These are phyloP conservation scores for Martiniozyma abietophila DNA, from an alignment of 805 yeast genomes.

Conservation along the genomic window DNA sequence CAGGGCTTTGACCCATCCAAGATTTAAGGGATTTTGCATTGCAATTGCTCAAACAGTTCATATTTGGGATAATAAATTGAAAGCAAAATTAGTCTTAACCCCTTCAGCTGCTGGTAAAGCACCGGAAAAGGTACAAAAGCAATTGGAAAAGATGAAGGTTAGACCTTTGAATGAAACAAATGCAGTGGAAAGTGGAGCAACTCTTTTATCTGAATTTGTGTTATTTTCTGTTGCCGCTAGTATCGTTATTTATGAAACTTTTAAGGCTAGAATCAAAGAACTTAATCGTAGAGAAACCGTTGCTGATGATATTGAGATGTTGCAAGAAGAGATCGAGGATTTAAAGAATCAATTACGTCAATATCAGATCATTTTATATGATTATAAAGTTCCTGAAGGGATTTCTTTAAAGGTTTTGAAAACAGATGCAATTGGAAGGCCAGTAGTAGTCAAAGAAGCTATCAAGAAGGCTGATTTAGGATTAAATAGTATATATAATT, in stretches of 20 bases:
- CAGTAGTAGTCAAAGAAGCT: too few species aligned
- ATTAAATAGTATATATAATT: too few species aligned
- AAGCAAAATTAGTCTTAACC: too few species aligned
- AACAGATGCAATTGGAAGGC: conserved; percentile 20
- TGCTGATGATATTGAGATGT: conserved; percentile 59
- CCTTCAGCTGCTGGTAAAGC: too few species aligned
- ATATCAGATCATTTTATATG: conserved; percentile 34
- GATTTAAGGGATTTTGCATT: background rate
- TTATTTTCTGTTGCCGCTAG: conserved; percentile 77
- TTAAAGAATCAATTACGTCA: conserved; percentile 38
- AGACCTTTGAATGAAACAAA: conserved; percentile 75
- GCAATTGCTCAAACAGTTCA: conserved; percentile 1
- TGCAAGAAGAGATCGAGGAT: conserved; percentile 62
- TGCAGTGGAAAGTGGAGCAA: conserved; percentile 80
- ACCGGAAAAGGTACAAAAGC: conserved; percentile 16
- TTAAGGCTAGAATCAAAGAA: conserved; percentile 59
- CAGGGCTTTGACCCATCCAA: background rate
- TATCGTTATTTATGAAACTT: conserved; percentile 61
- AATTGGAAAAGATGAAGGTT: conserved; percentile 34
- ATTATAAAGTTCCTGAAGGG: conserved; percentile 38
- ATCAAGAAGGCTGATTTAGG: too few species aligned
- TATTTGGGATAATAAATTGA: background rate
- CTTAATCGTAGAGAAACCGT: conserved; percentile 50
- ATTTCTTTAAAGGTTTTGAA: too few species aligned
- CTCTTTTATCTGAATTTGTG: conserved; percentile 64